Evolutionary conservation across 176 grass and related monocot genomes (phyloP), one percentile per base, ranked within the genome.

Genomic region (Oryza coarctata): DNA sequence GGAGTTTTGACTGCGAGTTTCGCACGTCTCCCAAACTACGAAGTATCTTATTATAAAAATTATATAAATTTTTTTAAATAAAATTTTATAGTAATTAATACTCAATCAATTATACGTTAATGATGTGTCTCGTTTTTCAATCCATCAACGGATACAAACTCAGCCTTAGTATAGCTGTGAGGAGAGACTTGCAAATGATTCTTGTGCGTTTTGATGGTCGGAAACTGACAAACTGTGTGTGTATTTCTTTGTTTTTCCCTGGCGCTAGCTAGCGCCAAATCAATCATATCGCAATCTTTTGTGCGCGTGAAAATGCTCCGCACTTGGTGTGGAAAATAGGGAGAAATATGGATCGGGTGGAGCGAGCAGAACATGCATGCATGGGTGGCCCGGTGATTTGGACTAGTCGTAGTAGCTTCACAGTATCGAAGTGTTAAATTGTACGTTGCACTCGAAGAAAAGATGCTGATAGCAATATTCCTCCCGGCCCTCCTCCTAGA

Each of bases 371-470:
- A 1, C 52, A 58, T 60, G 20, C 55, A 58, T 71, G 35, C 33
- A 12, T 60, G 76, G 29, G 61, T 75, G 70, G 57, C 36, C n/a
- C 27, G 31, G 11, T 40, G 65, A 71, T 89, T 89, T 89, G 70
- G 71, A 85, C 77, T 85, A 28, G 28, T 26, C 0, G 22, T 34
- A 9, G 9, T 35, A 18, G 69, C 70, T 81, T 85, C 36, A 31
- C 44, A 60, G n/a, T 39, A 50, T 81, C 3, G 40, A 85, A 89
- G 71, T 89, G 87, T 49, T 49, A 6, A 49, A 4, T 25, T 71
- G 82, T 39, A 39, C 38, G 38, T 85, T 77, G 77, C 87, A 9
- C 71, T 89, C 87, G 40, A 26, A 77, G 28, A 81, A 89, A 89
- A 89, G 87, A 43, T 55, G 75, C 23, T 65, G 82, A 85, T 76